Conservation (phyloP, 805 yeast species). For the Sporopachydermia quercuum region DNA sequence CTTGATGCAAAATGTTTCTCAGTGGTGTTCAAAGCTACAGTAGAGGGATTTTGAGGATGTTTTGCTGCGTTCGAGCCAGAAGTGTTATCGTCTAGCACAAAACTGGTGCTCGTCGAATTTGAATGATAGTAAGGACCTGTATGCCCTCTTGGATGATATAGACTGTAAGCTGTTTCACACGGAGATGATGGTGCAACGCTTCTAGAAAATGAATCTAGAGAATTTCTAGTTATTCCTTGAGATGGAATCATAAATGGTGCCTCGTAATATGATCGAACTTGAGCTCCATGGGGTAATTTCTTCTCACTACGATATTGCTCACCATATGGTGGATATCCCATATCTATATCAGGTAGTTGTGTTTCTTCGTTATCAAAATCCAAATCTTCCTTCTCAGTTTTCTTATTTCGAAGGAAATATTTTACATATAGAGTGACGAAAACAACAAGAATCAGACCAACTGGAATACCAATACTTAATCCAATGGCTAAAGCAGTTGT, state of each 20-base stretch:
- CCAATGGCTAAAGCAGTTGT: not conserved
- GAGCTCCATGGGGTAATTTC: not conserved
- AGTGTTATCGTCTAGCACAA: slow-evolving; percentile 9
- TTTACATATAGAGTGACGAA: not conserved
- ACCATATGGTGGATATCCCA: not conserved
- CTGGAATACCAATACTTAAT: not conserved
- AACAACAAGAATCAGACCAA: not conserved
- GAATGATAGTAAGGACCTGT: not conserved
- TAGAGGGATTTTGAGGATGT: too few species aligned
- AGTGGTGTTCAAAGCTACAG: not conserved
- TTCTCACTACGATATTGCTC: not conserved
- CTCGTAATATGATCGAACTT: not conserved
- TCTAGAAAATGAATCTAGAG: not conserved
- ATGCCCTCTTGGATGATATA: not conserved
- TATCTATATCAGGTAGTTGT: not conserved
- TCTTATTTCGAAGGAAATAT: not conserved
- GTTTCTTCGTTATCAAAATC: not conserved
- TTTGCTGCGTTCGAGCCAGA: slow-evolving; percentile 13
- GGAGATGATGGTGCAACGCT: slow-evolving; percentile 1
- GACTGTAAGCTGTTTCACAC: not conserved
- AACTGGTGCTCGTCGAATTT: not conserved
- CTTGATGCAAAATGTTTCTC: not conserved
- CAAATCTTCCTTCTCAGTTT: slow-evolving; percentile 12
- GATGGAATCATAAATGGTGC: not conserved
- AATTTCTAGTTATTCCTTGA: not conserved